These are phyloP conservation scores for Aspergillus fructus DNA, from an alignment of 2,329 filamentous ascomycete species.

Conservation along the genomic window DNA sequence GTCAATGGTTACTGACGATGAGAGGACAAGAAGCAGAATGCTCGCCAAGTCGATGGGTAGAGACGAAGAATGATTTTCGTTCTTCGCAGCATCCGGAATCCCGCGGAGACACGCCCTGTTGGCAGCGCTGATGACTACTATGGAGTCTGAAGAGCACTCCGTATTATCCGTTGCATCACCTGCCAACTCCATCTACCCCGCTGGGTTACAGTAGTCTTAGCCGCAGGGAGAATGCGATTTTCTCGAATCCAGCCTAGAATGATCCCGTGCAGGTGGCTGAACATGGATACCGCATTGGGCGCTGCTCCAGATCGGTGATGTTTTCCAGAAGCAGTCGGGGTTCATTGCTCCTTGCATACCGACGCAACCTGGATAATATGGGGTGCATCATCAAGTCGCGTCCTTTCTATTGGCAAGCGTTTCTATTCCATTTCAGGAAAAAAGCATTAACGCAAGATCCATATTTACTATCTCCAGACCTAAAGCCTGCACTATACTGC, in stretches of 20 bases:
- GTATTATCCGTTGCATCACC: neutral
- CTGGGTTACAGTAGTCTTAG: neutral
- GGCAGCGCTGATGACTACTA: neutral
- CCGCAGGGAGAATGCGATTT: neutral
- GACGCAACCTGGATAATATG: neutral
- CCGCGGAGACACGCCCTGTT: neutral
- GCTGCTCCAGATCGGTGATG: constrained; percentile 10
- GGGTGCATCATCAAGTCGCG: neutral
- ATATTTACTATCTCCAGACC: neutral
- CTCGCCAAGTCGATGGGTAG: constrained; percentile 1
- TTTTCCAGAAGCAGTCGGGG: constrained; percentile 9
- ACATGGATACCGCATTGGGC: neutral
- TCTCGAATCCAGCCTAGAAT: neutral
- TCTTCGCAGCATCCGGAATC: neutral
- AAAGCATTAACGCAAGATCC: neutral
- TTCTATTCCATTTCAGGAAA: constrained; percentile 5
- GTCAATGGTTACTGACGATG: neutral
- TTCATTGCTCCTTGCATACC: constrained; percentile 8
- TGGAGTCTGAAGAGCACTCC: neutral
- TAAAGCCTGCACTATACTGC: neutral
- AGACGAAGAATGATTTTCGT: neutral
- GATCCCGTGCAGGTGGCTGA: constrained; percentile 1
- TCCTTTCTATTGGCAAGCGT: constrained; percentile 2
- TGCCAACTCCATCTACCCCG: neutral
- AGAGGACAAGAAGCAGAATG: neutral